Base-by-base conservation (phyloP, 495 filamentous ascomycete genomes). In the Penicillium cosmopolitanum region DNA sequence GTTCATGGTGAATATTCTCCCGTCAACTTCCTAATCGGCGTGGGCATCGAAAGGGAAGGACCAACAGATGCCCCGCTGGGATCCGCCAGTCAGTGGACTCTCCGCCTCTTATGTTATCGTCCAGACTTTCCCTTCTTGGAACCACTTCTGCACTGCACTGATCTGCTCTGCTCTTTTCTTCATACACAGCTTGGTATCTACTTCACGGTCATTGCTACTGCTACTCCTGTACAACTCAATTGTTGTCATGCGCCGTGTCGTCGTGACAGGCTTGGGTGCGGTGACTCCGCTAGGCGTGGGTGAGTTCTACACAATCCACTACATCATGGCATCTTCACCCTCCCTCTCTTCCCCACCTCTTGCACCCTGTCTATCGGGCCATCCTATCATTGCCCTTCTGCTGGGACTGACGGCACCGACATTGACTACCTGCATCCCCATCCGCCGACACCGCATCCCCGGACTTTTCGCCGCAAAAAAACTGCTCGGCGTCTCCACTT, bases 181-280 rank as follows among this genome's bases (percentile, higher is more conserved):
- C 23, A 6, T 21, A 21, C 28, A 31, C 28, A 4, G 28, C 28
- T 31, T 31, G 2, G 8, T 31, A 31, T 31, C 28, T 31, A 31
- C 28, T 31, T 31, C 28, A 9, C 40, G 21, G 28, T 31, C 23
- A 53, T 56, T 57, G 54, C 56, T 51, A 53, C 55, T 58, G 25
- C 50, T 19, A 61, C 62, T 53, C 48, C 50, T 57, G 28, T 31
- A 31, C 28, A 31, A 7, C 28, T 6, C 28, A 55, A 35, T 51
- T 56, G 33, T 19, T 83, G 80, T 72, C 65, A 95, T 96, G 94
- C 89, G 93, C 75, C 87, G 91, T 64, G 95, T 98, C 65, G 95
- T 97, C 66, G 88, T 98, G 65, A 98, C 95, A 47, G 95, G 95
- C 69, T 81, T 98, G 52, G 95, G 95, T 43, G 91, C 92, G 65